These are phyloP conservation scores for Phellinidium pouzarii DNA, from an alignment of 1,284 basidiomycete species.

Conservation along the genomic window DNA sequence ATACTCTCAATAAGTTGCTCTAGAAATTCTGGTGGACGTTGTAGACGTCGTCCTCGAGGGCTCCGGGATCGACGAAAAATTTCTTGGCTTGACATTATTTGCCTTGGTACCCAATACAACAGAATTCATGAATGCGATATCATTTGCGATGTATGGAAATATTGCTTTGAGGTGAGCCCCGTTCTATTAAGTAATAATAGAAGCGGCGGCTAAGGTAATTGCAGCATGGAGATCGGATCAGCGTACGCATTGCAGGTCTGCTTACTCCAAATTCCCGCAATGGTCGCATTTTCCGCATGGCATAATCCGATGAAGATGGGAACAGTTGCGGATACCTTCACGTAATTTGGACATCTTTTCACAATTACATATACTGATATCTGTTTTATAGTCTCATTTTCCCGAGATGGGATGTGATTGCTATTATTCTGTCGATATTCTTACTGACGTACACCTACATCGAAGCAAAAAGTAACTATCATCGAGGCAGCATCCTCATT, in stretches of 20 bases:
- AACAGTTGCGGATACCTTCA: slow-evolving; percentile 80
- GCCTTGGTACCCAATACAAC: slow-evolving; percentile 98
- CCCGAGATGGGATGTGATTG: slow-evolving; percentile 97
- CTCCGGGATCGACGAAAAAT: slow-evolving; percentile 96
- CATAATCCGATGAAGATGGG: slow-evolving; percentile 82
- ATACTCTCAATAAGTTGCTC: neutral
- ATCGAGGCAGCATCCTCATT: slow-evolving; percentile 88
- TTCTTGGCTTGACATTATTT: slow-evolving; percentile 94
- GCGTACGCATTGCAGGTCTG: slow-evolving; percentile 99
- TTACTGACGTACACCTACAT: slow-evolving; percentile 99
- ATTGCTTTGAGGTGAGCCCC: slow-evolving; percentile 82
- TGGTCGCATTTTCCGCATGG: slow-evolving; percentile 97
- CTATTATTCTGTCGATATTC: slow-evolving; percentile 92
- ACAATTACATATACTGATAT: neutral
- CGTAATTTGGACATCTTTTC: slow-evolving; percentile 39
- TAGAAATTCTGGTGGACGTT: slow-evolving; percentile 91
- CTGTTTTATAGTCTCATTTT: slow-evolving; percentile 74
- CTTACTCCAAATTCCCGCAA: slow-evolving; percentile 94
- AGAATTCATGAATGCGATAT: slow-evolving; percentile 99
- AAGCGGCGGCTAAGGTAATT: neutral
- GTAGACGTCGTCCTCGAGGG: slow-evolving; percentile 92
- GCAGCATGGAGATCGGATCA: slow-evolving; percentile 98
- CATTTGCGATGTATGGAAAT: slow-evolving; percentile 97
- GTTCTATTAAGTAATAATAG: neutral
- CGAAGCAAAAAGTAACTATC: slow-evolving; percentile 96